A percentile compares a stretch with the other conserved stretches of the same genome.
These are phyloP conservation scores for Acacia confusa DNA, from an alignment of 306 rosid genomes.

Conservation along the genomic window DNA sequence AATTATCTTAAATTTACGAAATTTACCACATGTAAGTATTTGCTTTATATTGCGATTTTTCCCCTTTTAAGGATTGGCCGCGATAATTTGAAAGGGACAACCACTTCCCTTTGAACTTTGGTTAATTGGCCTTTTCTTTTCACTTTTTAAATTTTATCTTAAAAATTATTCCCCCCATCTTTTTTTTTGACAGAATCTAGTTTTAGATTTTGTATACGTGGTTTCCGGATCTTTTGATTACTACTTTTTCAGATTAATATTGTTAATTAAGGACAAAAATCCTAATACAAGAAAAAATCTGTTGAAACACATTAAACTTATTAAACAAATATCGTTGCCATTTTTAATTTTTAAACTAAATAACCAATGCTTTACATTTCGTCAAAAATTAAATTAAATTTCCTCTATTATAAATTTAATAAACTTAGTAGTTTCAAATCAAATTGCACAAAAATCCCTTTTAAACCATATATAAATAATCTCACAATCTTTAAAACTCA, in stretches of 20 bases:
- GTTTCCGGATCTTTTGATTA: neutral
- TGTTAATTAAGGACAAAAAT: neutral
- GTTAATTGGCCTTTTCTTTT: neutral
- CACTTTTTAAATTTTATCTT: neutral
- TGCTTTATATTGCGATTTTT: neutral
- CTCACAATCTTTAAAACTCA: no score
- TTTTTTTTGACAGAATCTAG: neutral
- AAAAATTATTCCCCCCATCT: neutral
- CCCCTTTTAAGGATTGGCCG: neutral
- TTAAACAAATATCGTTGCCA: neutral
- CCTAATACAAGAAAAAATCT: neutral
- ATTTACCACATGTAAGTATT: no score
- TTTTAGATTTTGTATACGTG: neutral
- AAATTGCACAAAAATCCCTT: no score
- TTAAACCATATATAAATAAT: no score
- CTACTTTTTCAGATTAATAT: neutral
- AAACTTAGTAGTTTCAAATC: no score
- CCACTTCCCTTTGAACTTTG: neutral
- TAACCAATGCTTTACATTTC: neutral
- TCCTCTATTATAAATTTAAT: no score
- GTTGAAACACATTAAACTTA: neutral
- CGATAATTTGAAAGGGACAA: neutral
- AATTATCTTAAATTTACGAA: no score
- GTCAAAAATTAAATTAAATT: no score
- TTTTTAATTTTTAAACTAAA: neutral